Evolutionary conservation across 495 filamentous ascomycete species (phyloP).

Genomic region (Lepidopterella palustris): DNA sequence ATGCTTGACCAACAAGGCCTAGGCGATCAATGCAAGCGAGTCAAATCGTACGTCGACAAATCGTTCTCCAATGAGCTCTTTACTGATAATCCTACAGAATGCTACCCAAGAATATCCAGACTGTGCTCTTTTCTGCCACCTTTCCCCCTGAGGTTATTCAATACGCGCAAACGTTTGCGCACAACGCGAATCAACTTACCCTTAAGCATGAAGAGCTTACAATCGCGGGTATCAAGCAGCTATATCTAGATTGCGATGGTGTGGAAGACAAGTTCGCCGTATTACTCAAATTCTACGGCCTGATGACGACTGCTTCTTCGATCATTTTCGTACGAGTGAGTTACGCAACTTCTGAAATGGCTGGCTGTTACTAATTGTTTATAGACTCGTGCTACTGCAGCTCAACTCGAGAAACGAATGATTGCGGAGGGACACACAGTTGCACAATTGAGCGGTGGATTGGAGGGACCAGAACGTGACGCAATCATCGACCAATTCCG

Average conservation of each 20-base stretch:
- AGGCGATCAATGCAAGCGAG: constrained; percentile 87
- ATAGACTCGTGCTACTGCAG: constrained; percentile 60
- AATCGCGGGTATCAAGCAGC: constrained; percentile 91
- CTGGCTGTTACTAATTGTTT: background rate
- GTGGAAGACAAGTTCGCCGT: constrained; percentile 80
- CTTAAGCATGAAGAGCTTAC: constrained; percentile 86
- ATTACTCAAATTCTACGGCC: constrained; percentile 84
- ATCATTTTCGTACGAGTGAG: constrained; percentile 93
- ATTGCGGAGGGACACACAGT: constrained; percentile 83
- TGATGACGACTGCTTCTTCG: constrained; percentile 91
- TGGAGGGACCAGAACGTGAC: constrained; percentile 79
- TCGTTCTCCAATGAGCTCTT: background rate
- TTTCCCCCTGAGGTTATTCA: constrained; percentile 78
- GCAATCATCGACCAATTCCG: constrained; percentile 83
- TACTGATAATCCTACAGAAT: constrained; percentile 43
- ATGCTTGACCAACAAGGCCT: constrained; percentile 93
- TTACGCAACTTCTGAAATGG: background rate
- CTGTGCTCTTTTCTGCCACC: constrained; percentile 92
- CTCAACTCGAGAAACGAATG: constrained; percentile 79
- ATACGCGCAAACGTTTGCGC: constrained; percentile 75
- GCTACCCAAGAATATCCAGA: constrained; percentile 65
- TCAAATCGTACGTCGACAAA: constrained; percentile 60
- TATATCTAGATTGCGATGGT: constrained; percentile 83
- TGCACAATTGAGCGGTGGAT: constrained; percentile 75
- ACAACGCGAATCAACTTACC: constrained; percentile 79